Evolutionary conservation across 116 monocot genomes (phyloP).

Genomic region (Posidonia oceanica): DNA sequence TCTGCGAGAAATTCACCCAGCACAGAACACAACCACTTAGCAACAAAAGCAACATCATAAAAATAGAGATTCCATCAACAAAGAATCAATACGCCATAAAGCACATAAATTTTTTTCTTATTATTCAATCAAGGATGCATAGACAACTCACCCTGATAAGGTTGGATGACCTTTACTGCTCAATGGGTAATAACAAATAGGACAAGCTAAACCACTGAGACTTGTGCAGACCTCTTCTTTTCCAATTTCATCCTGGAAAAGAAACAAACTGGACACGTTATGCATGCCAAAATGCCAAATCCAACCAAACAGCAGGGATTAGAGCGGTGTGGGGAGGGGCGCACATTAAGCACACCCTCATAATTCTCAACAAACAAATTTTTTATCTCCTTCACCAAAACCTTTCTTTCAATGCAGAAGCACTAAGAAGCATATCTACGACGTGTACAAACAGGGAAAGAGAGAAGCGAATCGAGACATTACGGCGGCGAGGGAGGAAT

Average conservation of each 20-base stretch:
- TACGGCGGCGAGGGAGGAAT: neutral
- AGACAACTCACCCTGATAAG: neutral
- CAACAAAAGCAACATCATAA: neutral
- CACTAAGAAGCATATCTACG: no score
- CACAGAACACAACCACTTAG: no score
- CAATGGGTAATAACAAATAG: slow-evolving; percentile 1
- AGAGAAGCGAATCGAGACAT: neutral
- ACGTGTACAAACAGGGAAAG: neutral
- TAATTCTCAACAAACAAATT: neutral
- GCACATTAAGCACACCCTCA: neutral
- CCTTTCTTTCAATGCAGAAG: no score
- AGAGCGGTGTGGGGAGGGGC: no score
- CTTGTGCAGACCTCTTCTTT: neutral
- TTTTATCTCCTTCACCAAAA: no score
- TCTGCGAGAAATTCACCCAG: neutral
- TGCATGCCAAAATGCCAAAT: no score
- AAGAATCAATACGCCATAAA: neutral
- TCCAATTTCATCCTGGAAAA: neutral
- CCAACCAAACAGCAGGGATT: no score
- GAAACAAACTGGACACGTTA: neutral
- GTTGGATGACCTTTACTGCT: neutral
- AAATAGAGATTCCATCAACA: neutral
- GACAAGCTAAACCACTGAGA: neutral
- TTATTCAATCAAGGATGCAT: no score
- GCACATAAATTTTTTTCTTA: neutral